A percentile compares a stretch with the other conserved stretches of the same genome.
These are phyloP conservation scores for Ascochyta lentis DNA, from an alignment of 2,329 filamentous ascomycete genomes.

Conservation along the genomic window DNA sequence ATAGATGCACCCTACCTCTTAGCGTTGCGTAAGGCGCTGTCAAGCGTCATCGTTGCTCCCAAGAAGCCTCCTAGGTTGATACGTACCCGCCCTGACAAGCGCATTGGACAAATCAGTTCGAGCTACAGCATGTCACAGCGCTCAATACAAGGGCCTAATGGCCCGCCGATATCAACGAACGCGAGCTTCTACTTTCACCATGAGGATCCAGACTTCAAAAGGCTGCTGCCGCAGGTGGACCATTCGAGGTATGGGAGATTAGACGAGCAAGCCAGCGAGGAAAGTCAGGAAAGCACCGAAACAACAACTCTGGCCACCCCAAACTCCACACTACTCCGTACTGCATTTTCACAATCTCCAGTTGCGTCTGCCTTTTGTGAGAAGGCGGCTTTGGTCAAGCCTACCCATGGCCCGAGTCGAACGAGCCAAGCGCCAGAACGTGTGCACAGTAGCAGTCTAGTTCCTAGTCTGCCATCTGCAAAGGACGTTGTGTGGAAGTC, in stretches of 20 bases:
- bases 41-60: not conserved
- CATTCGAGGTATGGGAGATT: conserved; percentile 3
- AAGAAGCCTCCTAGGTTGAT: conserved; percentile 1
- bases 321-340: not conserved
- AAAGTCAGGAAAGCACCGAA: not conserved
- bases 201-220: conserved; percentile 5
- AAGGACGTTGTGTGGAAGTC: not conserved
- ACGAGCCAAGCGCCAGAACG: too few species aligned
- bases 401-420: too few species aligned
- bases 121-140: not conserved
- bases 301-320: not conserved
- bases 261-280: not conserved
- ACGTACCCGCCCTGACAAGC: conserved; percentile 14
- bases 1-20: conserved; percentile 4
- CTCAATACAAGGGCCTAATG: not conserved
- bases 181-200: conserved; percentile 16
- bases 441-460: too few species aligned
- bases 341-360: not conserved
- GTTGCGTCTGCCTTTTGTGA: not conserved
- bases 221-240: conserved; percentile 2
- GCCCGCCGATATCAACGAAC: conserved; percentile 1
- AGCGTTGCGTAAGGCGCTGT: not conserved
- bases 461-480: not conserved
- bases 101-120: conserved; percentile 3
- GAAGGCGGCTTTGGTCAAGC: too few species aligned